Base-by-base conservation (phyloP, 192 early-diverging fungal species). In the Rhizophagus sp. region DNA sequence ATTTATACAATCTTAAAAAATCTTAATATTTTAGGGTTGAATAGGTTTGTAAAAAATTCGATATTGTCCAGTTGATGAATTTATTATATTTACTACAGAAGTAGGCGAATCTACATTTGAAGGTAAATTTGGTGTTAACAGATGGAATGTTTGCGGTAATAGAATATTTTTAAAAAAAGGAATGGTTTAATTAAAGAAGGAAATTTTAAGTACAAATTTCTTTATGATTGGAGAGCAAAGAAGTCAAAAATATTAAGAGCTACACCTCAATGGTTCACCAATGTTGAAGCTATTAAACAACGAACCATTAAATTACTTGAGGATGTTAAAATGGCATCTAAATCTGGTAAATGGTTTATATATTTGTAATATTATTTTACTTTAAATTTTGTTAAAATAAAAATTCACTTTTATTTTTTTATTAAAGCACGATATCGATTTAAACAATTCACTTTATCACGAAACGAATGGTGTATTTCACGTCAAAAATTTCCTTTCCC, bases 191-290 rank as follows among this genome's bases (percentile, higher is more conserved):
- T 94, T n/a, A 80, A 83, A 65, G 82, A 89, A 75, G 80, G 87
- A 41, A 82, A 79, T 33, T 89, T 91, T 73, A 84, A 79, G 12
- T 93, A 95, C 81, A 94, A 92, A 80, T 95, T 93, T 75, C 94
- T 92, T 8, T 95, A 94, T 72, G 94, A 95, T 87, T 95, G 94
- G 94, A 89, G 94, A 30, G 92, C 92, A 77, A 95, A 95, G 78
- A 84, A 91, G 73, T 93, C 94, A 3, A 88, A 94, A 57, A 94
- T 95, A 76, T 86, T 89, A n/a, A 89, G 94, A 52, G 93, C 94
- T 10, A 95, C 94, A 9, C 89, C 92, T 49, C 94, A 95, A 83
- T 95, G 94, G 94, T 95, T 95, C 87, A 92, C 93, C 17, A 90
- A 93, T 61, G 84, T 95, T 4, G 86, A 86, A 24, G 83, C 85